phyloP scores from a whole-genome alignment of 2,329 filamentous ascomycete genomes.

The Trichophyton schoenleinii region DNA sequence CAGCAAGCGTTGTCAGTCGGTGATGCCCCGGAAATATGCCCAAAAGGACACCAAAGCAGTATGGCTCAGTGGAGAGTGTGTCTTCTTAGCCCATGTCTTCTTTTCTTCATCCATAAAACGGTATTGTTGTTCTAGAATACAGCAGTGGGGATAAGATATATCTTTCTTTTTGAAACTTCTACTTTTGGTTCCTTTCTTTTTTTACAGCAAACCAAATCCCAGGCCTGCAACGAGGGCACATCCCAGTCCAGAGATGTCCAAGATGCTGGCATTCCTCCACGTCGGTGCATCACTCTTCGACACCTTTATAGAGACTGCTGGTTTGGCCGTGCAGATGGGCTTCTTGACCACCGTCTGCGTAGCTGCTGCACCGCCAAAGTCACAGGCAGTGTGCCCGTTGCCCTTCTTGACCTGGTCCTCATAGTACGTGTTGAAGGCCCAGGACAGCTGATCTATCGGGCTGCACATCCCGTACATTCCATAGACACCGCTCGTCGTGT shows the following conservation, averaged over 20 bases:
- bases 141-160: neutral
- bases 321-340: conserved; percentile 19
- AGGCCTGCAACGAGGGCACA: conserved; percentile 32
- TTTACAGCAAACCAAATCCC: conserved; percentile 38
- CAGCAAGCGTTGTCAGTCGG: too few species aligned
- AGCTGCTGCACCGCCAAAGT: conserved; percentile 32
- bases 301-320: conserved; percentile 19
- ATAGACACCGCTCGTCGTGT: conserved; percentile 32
- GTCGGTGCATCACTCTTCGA: conserved; percentile 18
- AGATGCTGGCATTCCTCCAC: conserved; percentile 25
- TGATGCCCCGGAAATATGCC: too few species aligned
- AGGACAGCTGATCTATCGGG: conserved; percentile 31
- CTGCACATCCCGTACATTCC: conserved; percentile 38
- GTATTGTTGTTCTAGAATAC: neutral
- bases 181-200: too few species aligned
- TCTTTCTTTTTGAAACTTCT: neutral
- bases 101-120: too few species aligned
- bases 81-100: too few species aligned
- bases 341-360: conserved; percentile 18
- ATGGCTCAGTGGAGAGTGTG: too few species aligned
- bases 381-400: conserved; percentile 27
- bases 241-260: conserved; percentile 28
- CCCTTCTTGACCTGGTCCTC: conserved; percentile 24
- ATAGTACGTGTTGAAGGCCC: conserved; percentile 35
- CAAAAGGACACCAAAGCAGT: too few species aligned